These are phyloP conservation scores for Asterionellopsis glacialis DNA, from an alignment of 108 stramenopile species.

Conservation along the genomic window DNA sequence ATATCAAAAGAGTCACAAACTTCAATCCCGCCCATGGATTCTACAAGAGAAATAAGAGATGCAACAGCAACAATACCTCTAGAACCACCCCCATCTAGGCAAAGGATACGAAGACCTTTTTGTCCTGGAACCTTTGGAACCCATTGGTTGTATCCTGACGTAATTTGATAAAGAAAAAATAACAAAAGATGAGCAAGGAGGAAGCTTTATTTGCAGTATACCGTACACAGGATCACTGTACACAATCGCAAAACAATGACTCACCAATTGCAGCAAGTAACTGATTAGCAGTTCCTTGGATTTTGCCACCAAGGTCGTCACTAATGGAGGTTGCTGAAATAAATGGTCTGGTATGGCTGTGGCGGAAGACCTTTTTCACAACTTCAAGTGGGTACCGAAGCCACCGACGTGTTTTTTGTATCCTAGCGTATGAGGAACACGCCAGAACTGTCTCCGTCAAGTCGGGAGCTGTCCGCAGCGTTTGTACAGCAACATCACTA, in stretches of 20 bases:
- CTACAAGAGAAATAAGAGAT: constrained; percentile 47
- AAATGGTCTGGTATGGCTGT: constrained; percentile 19
- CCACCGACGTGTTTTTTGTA: constrained; percentile 42
- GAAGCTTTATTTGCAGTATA: too few species aligned
- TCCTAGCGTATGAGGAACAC: constrained; percentile 55
- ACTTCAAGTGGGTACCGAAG: constrained; percentile 45
- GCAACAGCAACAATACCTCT: constrained; percentile 79
- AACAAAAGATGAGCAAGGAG: too few species aligned
- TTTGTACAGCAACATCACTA: constrained; percentile 68
- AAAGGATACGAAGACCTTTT: constrained; percentile 49
- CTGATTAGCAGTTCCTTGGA: constrained; percentile 73
- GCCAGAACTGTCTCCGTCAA: constrained; percentile 54
- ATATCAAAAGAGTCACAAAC: constrained; percentile 81
- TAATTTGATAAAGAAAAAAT: too few species aligned
- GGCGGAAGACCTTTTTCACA: constrained; percentile 21
- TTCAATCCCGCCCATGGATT: constrained; percentile 63
- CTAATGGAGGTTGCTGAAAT: constrained; percentile 34
- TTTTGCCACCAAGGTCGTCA: constrained; percentile 38
- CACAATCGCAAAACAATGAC: too few species aligned
- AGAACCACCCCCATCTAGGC: constrained; percentile 72
- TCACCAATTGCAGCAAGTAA: constrained; percentile 65
- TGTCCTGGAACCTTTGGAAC: constrained; percentile 73
- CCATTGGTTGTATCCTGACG: constrained; percentile 65
- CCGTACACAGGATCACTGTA: too few species aligned
- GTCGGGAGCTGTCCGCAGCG: constrained; percentile 57